Base-by-base conservation (phyloP, 2,329 filamentous ascomycete species). In the Fusarium chuoi region DNA sequence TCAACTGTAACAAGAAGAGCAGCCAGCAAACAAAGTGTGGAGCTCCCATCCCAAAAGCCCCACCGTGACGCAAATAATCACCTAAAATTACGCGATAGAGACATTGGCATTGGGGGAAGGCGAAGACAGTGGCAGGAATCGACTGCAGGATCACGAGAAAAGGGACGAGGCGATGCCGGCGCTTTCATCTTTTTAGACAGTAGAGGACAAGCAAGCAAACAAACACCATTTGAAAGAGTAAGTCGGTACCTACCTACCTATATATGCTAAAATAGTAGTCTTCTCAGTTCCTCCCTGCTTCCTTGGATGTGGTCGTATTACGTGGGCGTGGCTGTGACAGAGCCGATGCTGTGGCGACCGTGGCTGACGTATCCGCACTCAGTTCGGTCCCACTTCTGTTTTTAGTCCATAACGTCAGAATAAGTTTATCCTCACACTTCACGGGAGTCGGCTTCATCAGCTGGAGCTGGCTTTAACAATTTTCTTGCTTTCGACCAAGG, bases 41-140 rank as follows among this genome's bases (percentile, higher is more conserved):
- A n/a, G 45, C 57, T 35, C 30, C 5, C n/a, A 28, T 36, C 33
- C 15, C 20, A 22, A 45, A 41, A 26, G 44, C 49, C 39, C 74
- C 74, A 72, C 64, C 46, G 70, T 75, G 74, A 75, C 74, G 74
- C 74, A 76, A 66, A 42, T 41, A 56, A n/a, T 38, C 48, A 57
- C 48, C 64, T 28, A 41, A n/a, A 45, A 74, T 76, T 75, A 74
- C 73, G 73, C 46, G 63, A 71, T 71, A 51, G 44, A 26, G 28
- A 26, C 48, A 35, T 51, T 42, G 54, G 54, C 26, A 35, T 22
- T 39, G 20, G 36, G 36, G 15, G 36, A 57, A 45, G 38, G 38
- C 38, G 24, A 56, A 44, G 36, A 33, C 42, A 33, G 41, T 22
- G 35, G 39, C 28, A 55, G 46, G 35, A 55, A 55, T 41, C 44